Conservation (phyloP, 2,329 filamentous ascomycete species). For the Fusarium acutatum region DNA sequence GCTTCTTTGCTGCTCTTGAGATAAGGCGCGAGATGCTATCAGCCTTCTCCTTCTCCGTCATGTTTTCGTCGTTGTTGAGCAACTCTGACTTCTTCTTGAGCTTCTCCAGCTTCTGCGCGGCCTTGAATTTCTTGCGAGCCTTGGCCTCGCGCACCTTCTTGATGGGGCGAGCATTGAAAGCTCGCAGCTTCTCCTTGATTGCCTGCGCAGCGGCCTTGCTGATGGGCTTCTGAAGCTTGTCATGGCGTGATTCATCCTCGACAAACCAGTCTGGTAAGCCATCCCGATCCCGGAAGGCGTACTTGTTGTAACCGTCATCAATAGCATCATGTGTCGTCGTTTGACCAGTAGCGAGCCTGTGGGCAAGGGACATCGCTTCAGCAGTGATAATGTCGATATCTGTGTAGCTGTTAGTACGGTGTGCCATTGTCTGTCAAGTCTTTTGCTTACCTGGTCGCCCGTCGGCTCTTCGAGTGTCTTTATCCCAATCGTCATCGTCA, state of each 20-base stretch:
- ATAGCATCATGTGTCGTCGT: slow-evolving; percentile 81
- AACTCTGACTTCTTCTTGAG: slow-evolving; percentile 96
- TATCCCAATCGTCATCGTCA: slow-evolving; percentile 70
- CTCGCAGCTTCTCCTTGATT: slow-evolving; percentile 93
- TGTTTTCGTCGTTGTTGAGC: slow-evolving; percentile 85
- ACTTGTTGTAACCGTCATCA: slow-evolving; percentile 94
- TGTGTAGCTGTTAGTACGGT: slow-evolving; percentile 14
- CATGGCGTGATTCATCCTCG: slow-evolving; percentile 88
- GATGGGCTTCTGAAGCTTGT: slow-evolving; percentile 86
- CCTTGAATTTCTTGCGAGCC: slow-evolving; percentile 96
- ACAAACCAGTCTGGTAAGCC: slow-evolving; percentile 98
- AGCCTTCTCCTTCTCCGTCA: slow-evolving; percentile 97
- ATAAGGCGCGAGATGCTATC: slow-evolving; percentile 83
- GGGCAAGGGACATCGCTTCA: slow-evolving; percentile 97
- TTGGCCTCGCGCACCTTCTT: slow-evolving; percentile 99
- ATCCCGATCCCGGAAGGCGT: slow-evolving; percentile 87
- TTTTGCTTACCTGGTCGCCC: slow-evolving; percentile 65
- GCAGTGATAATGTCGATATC: slow-evolving; percentile 99
- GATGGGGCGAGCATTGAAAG: slow-evolving; percentile 94
- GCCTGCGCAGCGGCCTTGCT: slow-evolving; percentile 88
- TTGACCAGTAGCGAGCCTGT: slow-evolving; percentile 87
- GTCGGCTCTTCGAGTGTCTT: slow-evolving; percentile 69
- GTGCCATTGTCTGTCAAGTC: not conserved
- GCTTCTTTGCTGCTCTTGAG: slow-evolving; percentile 85
- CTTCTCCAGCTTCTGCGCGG: slow-evolving; percentile 90